These are phyloP conservation scores for Cercospora canescens DNA, from an alignment of 2,329 filamentous ascomycete species.

Conservation along the genomic window DNA sequence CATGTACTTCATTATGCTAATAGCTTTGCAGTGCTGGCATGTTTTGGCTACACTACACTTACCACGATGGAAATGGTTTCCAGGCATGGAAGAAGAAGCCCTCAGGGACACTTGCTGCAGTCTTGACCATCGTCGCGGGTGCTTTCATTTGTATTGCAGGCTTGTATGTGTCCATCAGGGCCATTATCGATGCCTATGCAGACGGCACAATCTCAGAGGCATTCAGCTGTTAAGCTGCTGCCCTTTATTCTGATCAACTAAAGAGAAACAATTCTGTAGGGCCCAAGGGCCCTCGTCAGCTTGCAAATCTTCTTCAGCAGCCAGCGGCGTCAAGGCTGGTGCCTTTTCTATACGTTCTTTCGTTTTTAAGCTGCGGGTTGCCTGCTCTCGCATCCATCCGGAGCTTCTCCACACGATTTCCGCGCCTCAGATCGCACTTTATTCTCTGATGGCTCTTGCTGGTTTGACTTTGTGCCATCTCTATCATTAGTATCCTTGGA, in stretches of 20 bases:
- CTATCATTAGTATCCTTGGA: too few species aligned
- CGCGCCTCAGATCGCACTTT: background rate
- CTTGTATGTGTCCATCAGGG: conserved; percentile 50
- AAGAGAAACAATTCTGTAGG: background rate
- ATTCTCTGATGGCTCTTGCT: too few species aligned
- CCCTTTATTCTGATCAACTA: background rate
- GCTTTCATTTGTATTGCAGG: conserved; percentile 51
- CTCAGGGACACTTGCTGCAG: conserved; percentile 26
- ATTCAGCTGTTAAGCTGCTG: conserved; percentile 30
- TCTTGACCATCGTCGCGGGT: conserved; percentile 46
- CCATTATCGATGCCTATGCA: conserved; percentile 34
- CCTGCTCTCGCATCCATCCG: background rate
- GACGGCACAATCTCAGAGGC: conserved; percentile 29
- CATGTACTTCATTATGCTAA: background rate
- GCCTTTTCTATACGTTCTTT: background rate
- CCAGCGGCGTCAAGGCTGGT: background rate
- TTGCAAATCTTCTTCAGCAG: background rate
- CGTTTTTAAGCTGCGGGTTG: background rate
- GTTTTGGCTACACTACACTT: conserved; percentile 54
- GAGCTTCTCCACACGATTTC: background rate
- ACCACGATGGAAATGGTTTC: conserved; percentile 38
- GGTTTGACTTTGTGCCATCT: too few species aligned
- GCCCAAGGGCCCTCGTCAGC: background rate
- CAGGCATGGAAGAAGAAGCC: conserved; percentile 8
- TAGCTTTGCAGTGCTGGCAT: conserved; percentile 34